A percentile compares a stretch with the other conserved stretches of the same genome.
Conservation (phyloP, 2,329 filamentous ascomycete species). For the Metarhizium rileyi region DNA sequence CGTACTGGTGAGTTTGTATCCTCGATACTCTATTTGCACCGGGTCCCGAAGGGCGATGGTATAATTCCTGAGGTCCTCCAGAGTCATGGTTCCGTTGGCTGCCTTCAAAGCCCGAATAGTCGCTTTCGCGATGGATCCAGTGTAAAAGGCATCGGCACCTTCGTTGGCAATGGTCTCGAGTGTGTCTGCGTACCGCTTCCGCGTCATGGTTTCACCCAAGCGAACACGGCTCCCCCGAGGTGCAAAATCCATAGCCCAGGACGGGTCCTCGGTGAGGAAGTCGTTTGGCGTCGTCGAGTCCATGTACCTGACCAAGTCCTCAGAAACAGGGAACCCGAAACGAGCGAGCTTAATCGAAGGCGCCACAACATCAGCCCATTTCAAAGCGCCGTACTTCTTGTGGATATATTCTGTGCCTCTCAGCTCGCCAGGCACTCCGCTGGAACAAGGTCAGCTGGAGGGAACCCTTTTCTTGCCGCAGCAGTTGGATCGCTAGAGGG, state of each 20-base stretch:
- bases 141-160: conserved; percentile 61
- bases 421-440: conserved; percentile 60
- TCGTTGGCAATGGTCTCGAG: conserved; percentile 58
- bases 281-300: conserved; percentile 32
- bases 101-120: conserved; percentile 57
- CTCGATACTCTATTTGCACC: conserved; percentile 54
- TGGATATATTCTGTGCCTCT: conserved; percentile 68
- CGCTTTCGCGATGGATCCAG: conserved; percentile 56
- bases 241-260: conserved; percentile 79
- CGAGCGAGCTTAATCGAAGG: conserved; percentile 66
- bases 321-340: conserved; percentile 59
- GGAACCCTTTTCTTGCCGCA: conserved; percentile 16
- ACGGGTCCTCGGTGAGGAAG: conserved; percentile 61
- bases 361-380: conserved; percentile 57
- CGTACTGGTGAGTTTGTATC: conserved; percentile 56
- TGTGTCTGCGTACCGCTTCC: conserved; percentile 64
- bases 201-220: conserved; percentile 64
- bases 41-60: conserved; percentile 53
- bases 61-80: conserved; percentile 64
- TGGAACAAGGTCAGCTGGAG: conserved; percentile 13
- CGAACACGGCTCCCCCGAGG: conserved; percentile 57
- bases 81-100: conserved; percentile 65
- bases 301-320: conserved; percentile 66
- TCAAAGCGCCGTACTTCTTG: conserved; percentile 50
- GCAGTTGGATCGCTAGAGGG: conserved; percentile 6